These are phyloP conservation scores for Penicillium sp. DNA, from an alignment of 2,329 filamentous ascomycete species.

Conservation along the genomic window DNA sequence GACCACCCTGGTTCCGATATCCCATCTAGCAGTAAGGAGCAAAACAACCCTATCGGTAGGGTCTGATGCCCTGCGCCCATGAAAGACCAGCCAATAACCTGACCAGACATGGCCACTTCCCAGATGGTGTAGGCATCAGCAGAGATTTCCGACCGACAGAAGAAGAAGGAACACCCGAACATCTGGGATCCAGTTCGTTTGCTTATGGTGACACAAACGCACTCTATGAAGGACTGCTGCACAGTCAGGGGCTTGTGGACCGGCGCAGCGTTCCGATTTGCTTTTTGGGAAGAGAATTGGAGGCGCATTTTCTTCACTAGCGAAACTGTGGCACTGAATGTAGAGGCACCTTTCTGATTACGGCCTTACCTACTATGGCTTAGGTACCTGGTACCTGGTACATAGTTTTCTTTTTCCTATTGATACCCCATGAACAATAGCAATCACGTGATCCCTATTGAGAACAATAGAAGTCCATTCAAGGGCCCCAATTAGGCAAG, in stretches of 20 bases:
- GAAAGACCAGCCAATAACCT: constrained; percentile 10
- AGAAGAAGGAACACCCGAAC: constrained; percentile 15
- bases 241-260: constrained; percentile 16
- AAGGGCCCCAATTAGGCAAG: constrained; percentile 3
- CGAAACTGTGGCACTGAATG: background rate
- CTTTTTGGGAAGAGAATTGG: constrained; percentile 21
- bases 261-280: constrained; percentile 21
- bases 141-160: constrained; percentile 5
- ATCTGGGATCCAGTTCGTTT: constrained; percentile 12
- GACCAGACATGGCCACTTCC: constrained; percentile 7
- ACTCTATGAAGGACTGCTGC: constrained; percentile 18
- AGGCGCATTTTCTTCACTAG: constrained; percentile 15
- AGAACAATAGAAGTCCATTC: constrained; percentile 8
- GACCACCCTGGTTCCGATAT: constrained; percentile 7
- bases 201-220: constrained; percentile 15
- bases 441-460: constrained; percentile 9
- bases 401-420: background rate
- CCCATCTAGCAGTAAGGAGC: constrained; percentile 25
- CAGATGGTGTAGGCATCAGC: constrained; percentile 10
- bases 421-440: constrained; percentile 7
- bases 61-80: constrained; percentile 2
- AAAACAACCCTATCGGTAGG: constrained; percentile 10
- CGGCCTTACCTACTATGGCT: background rate
- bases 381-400: constrained; percentile 1
- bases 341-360: background rate